These are phyloP conservation scores for Pseudonitzschia multistriata DNA, from an alignment of 108 stramenopile species.

Conservation along the genomic window DNA sequence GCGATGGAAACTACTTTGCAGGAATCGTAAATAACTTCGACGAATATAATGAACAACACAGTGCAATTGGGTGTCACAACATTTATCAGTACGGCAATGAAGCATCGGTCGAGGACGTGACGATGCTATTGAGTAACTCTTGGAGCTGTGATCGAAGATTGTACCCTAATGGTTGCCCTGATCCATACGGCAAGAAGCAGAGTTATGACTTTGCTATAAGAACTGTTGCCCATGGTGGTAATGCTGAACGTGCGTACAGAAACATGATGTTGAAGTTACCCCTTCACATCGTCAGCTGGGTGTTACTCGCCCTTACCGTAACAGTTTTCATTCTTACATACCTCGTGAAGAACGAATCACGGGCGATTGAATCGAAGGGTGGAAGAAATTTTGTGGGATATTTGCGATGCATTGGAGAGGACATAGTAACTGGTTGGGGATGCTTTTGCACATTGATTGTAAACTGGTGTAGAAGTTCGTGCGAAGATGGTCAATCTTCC, in stretches of 20 bases:
- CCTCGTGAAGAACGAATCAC: constrained; percentile 2
- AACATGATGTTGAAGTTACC: constrained; percentile 27
- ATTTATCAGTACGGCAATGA: constrained; percentile 22
- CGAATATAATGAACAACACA: constrained; percentile 33
- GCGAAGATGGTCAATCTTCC: too few species aligned
- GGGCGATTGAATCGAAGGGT: constrained; percentile 1
- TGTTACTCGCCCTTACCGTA: not conserved
- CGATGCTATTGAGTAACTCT: constrained; percentile 20
- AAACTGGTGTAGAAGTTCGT: not conserved
- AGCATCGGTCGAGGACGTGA: not conserved
- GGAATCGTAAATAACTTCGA: constrained; percentile 20
- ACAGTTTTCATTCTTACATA: not conserved
- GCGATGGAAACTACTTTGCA: constrained; percentile 39
- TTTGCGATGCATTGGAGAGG: not conserved
- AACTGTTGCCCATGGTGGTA: constrained; percentile 14
- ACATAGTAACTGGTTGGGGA: not conserved
- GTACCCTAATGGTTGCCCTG: constrained; percentile 55
- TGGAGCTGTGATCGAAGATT: constrained; percentile 46
- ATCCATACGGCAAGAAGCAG: constrained; percentile 46
- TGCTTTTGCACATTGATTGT: not conserved
- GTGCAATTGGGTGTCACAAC: constrained; percentile 27
- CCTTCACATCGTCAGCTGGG: constrained; percentile 13
- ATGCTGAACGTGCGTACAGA: constrained; percentile 20
- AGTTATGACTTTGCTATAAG: constrained; percentile 21
- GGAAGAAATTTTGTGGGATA: constrained; percentile 11